phyloP scores from a whole-genome alignment of 257 asterid species.

The Rauvolfia tetraphylla region DNA sequence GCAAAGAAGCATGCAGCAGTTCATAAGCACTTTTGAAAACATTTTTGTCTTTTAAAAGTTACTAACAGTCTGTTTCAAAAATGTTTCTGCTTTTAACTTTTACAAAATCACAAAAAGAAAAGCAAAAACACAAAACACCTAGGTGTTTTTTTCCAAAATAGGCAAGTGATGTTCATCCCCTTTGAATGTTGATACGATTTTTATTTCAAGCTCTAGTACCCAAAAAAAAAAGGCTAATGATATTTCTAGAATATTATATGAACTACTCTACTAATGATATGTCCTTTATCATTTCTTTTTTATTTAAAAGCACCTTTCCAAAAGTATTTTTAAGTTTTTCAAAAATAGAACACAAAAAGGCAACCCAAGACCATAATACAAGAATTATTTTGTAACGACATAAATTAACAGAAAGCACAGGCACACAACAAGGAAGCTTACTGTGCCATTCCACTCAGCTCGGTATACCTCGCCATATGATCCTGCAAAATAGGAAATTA shows the following conservation, averaged over 20 bases:
- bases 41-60: not conserved
- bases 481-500: conserved; percentile 45
- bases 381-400: not conserved
- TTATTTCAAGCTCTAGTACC: not conserved
- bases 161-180: not conserved
- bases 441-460: conserved; percentile 95
- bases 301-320: not conserved
- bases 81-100: not conserved
- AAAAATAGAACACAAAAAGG: not conserved
- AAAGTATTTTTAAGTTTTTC: not conserved
- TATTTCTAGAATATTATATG: not conserved
- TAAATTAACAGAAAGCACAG: not conserved
- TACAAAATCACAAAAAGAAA: not conserved
- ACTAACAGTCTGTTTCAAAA: not conserved
- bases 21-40: not conserved
- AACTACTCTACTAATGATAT: not conserved
- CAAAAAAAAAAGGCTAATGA: too few species aligned
- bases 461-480: conserved; percentile 97
- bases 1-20: not conserved
- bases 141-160: not conserved
- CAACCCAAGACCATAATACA: not conserved
- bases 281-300: not conserved
- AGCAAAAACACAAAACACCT: not conserved
- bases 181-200: not conserved
- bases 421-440: conserved; percentile 28